Evolutionary conservation across 208 protist species (phyloP).

Genomic region (Crithidia thermophila): DNA sequence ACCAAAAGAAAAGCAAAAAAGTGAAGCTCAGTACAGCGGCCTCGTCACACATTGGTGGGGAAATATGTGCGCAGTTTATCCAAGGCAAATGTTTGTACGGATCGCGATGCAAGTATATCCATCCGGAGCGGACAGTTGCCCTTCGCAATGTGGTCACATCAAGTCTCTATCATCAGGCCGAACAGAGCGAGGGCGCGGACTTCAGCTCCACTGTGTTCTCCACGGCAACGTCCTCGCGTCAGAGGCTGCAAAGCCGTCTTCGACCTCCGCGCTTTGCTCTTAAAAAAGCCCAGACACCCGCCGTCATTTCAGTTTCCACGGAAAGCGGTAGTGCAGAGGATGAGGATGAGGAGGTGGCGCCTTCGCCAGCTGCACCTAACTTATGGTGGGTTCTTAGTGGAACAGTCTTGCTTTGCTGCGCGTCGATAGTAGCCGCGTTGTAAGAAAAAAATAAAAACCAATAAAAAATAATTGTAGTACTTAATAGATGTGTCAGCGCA

Average conservation of each 20-base stretch:
- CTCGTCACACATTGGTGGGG: slow-evolving; percentile 39
- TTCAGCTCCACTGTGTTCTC: slow-evolving; percentile 25
- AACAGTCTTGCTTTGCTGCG: slow-evolving; percentile 33
- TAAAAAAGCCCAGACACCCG: slow-evolving; percentile 26
- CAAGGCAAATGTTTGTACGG: slow-evolving; percentile 53
- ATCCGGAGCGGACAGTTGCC: slow-evolving; percentile 46
- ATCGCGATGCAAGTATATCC: slow-evolving; percentile 59
- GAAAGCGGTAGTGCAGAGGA: not conserved
- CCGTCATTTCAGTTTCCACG: not conserved
- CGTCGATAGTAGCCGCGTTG: slow-evolving; percentile 21
- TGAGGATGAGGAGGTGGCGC: not conserved
- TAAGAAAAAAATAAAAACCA: slow-evolving; percentile 11
- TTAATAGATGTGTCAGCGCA: no score
- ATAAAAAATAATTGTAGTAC: slow-evolving; percentile 1
- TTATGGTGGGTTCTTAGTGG: slow-evolving; percentile 35
- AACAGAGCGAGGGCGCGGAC: slow-evolving; percentile 14
- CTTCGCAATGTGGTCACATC: slow-evolving; percentile 37
- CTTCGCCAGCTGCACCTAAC: not conserved
- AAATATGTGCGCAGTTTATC: slow-evolving; percentile 57
- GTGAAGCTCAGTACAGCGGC: slow-evolving; percentile 28
- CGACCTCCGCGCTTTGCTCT: slow-evolving; percentile 41
- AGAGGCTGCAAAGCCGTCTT: slow-evolving; percentile 44
- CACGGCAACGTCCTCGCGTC: slow-evolving; percentile 29
- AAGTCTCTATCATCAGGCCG: slow-evolving; percentile 26
- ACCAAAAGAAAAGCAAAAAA: slow-evolving; percentile 26